phyloP scores from a whole-genome alignment of 2,329 filamentous ascomycete genomes.

The Alternaria consortialis region DNA sequence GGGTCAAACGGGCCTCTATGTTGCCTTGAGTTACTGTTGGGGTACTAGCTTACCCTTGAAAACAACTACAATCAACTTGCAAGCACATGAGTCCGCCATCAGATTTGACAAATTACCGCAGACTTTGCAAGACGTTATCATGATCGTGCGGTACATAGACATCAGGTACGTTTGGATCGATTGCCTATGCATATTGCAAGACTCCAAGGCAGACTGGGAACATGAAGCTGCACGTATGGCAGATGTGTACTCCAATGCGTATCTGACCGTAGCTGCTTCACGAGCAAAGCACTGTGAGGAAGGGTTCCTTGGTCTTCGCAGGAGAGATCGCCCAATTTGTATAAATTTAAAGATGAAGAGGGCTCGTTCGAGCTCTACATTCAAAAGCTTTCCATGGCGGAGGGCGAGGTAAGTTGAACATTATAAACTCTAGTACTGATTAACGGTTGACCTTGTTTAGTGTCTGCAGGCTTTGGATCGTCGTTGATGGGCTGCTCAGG shows the following conservation, averaged over 20 bases:
- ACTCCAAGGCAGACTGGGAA: too few relatives aligned
- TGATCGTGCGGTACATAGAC: too few relatives aligned
- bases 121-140: too few relatives aligned
- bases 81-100: too few relatives aligned
- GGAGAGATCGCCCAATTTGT: accelerated
- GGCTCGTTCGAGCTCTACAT: background rate
- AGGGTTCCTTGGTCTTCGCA: background rate
- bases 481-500: background rate
- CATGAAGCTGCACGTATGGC: too few relatives aligned
- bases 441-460: background rate
- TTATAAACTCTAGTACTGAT: background rate
- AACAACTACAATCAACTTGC: too few relatives aligned
- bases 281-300: background rate
- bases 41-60: too few relatives aligned
- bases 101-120: too few relatives aligned
- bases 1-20: too few relatives aligned
- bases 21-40: too few relatives aligned
- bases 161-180: too few relatives aligned
- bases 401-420: background rate
- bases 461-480: background rate
- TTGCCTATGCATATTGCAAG: too few relatives aligned
- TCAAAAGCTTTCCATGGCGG: background rate
- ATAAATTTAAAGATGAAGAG: background rate
- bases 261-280: background rate
- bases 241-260: background rate